Evolutionary conservation across 371 early-diverging fungal genomes (phyloP).

Genomic region (Mortierella sp.): DNA sequence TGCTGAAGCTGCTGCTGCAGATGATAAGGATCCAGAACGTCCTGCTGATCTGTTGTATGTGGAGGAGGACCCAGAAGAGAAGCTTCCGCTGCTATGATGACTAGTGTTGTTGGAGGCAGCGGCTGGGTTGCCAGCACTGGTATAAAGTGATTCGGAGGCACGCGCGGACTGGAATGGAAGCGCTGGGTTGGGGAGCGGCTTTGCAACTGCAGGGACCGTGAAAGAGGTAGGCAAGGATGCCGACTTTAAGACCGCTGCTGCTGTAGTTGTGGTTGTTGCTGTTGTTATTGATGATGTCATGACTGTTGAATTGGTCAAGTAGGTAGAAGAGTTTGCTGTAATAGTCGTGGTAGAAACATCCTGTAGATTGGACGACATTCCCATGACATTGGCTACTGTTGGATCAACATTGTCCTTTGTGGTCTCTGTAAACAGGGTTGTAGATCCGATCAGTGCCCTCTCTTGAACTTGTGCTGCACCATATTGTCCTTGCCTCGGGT

Average conservation of each 20-base stretch:
- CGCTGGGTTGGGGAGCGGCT: constrained; percentile 33
- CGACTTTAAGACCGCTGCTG: constrained; percentile 8
- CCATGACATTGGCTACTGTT: too few relatives aligned
- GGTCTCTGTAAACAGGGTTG: too few relatives aligned
- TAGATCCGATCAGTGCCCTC: too few relatives aligned
- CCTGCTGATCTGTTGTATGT: constrained; percentile 15
- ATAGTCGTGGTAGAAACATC: too few relatives aligned
- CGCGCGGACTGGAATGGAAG: constrained; percentile 49
- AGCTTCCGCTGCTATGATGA: constrained; percentile 1
- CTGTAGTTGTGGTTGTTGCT: neutral
- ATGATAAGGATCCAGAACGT: constrained; percentile 19
- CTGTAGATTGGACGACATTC: too few relatives aligned
- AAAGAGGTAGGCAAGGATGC: constrained; percentile 36
- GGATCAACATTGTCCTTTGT: too few relatives aligned
- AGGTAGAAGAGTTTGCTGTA: too few relatives aligned
- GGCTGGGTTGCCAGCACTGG: constrained; percentile 17
- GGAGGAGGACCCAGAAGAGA: neutral
- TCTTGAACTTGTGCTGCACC: too few relatives aligned
- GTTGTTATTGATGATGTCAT: neutral
- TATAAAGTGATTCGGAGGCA: constrained; percentile 38
- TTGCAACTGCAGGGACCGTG: constrained; percentile 38
- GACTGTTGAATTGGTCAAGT: neutral
- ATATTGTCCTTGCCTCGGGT: too few relatives aligned
- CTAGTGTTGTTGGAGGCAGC: neutral
- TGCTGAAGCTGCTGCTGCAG: constrained; percentile 44